Base-by-base conservation (phyloP, 2,329 filamentous ascomycete species). In the Fusarium sp. region DNA sequence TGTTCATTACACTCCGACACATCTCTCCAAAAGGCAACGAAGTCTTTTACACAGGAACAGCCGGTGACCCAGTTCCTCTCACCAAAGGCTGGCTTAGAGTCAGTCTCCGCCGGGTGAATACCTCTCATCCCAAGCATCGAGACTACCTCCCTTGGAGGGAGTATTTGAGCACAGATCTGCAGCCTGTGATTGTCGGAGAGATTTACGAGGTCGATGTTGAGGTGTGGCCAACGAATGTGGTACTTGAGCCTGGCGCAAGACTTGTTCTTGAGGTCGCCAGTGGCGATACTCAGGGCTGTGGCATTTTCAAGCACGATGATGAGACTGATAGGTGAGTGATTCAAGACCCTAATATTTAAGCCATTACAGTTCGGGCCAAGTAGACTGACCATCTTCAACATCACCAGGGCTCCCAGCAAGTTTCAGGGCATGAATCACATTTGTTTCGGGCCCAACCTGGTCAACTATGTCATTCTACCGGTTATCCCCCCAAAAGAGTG, bases 1-100 rank as follows among this genome's bases (percentile, higher is more conserved):
- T 92, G 10, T 92, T 92, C 77, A 75, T 92, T n/a, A 91, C 90
- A 0, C 82, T 92, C 10, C 86, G 90, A 18, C 86, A 92, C 80
- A 83, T 91, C 42, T 85, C 84, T 1, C 81, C 88, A 0, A 74
- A 81, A 1, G 89, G 88, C 4, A 84, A 87, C 10, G 89, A 92
- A 76, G 83, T 92, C 13, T 86, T 86, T 74, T 92, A 92, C 79
- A 92, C 90, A 0, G 90, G 90, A 54, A 91, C 90, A 4, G 87
- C 88, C 0, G 90, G 90, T 34, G 90, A 92, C 70, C 87, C 89
- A 0, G 85, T 92, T 0, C 90, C 90, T 0, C 82, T 92, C 1
- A 85, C 86, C 64, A 92, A 92, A 79, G 90, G 90, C 50, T 92
- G 89, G 89, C 85, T 91, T 22, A 85, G 89, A 3, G 85, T 87